Evolutionary conservation across 1,284 basidiomycete species (phyloP).

Genomic region (Sporisorium iseilematis-ciliati): DNA sequence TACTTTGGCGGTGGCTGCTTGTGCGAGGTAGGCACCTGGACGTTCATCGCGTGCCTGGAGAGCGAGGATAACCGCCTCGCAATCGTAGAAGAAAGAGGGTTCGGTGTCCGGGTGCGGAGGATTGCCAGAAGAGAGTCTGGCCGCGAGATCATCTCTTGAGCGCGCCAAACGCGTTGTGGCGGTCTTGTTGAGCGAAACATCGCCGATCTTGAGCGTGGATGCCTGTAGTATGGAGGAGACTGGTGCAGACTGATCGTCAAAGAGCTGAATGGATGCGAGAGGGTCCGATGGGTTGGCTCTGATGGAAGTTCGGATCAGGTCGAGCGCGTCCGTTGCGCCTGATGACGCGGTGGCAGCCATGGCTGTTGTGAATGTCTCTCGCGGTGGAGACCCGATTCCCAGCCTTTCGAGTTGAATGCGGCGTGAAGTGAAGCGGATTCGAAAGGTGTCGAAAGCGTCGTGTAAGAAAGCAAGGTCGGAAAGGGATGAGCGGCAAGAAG

Average conservation of each 20-base stretch:
- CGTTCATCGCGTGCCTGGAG: constrained; percentile 58
- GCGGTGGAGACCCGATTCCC: neutral
- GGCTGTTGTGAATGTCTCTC: constrained; percentile 2
- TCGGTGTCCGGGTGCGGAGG: constrained; percentile 34
- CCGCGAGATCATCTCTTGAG: constrained; percentile 40
- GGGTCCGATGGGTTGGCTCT: constrained; percentile 16
- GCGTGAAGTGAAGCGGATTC: neutral
- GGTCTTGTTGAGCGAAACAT: constrained; percentile 22
- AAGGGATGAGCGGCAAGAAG: neutral
- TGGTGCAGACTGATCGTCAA: constrained; percentile 25
- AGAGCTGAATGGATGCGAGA: constrained; percentile 29
- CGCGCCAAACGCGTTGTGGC: constrained; percentile 43
- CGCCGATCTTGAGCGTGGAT: constrained; percentile 18
- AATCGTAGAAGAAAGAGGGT: constrained; percentile 55
- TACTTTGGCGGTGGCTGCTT: constrained; percentile 56
- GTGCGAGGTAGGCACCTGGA: constrained; percentile 62
- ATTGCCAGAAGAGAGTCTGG: constrained; percentile 22
- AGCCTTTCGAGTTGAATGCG: neutral
- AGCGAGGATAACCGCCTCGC: constrained; percentile 63
- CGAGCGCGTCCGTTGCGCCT: constrained; percentile 29
- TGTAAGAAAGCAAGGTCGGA: neutral
- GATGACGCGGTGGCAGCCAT: constrained; percentile 25
- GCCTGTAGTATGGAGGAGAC: constrained; percentile 32
- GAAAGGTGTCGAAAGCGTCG: neutral
- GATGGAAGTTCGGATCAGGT: constrained; percentile 45